Evolutionary conservation across 371 early-diverging fungal species (phyloP), one percentile per base, ranked within the genome.

Genomic region (Apophysomyces sp.): DNA sequence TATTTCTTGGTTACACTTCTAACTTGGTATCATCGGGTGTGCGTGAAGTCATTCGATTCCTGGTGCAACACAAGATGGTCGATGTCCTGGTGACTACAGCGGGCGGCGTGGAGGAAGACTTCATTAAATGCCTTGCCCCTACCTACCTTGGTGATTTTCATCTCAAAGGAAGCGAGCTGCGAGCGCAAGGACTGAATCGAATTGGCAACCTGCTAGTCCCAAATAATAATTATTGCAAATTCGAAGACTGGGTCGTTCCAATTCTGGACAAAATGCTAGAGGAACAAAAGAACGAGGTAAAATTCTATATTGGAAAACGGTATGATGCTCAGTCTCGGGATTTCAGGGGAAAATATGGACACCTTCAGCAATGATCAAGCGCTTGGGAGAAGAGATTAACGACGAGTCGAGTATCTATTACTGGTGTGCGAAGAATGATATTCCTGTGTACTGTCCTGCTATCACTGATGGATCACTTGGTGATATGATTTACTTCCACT

Each of bases 51-150:
- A 90, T 99, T 58, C 87, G 90, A 26, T 97, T 88, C 69, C 81
- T 99, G 30, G 96, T 91, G 2, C 91, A 99, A 73, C 92, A 97
- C 75, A 82, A 85, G 41, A 86, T 92, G 89, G 92, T 99, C 0
- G 93, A 98, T 75, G 94, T 94, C 28, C 63, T 99, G 56, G 99
- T 99, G 1, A 86, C 97, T 0, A 95, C 98, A 13, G 99, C 97
- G 7, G 99, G 99, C 55, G 99, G 99, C 55, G 83, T 99, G 8
- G 99, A 99, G 71, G 99, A 99, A 71, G 99, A 99, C 69, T 88
- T 99, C 56, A 99, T 99, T 72, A 99, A 99, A 80, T 97, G 98
- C 67, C 75, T 99, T 28, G 94, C 88, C 9, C 89, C 92, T 0
- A 98, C 98, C 0, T 96, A 92, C 62, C 65, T 98, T 36, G 99